phyloP scores from a whole-genome alignment of 1,139 yeast species.

The Taphrina flavorubra region DNA sequence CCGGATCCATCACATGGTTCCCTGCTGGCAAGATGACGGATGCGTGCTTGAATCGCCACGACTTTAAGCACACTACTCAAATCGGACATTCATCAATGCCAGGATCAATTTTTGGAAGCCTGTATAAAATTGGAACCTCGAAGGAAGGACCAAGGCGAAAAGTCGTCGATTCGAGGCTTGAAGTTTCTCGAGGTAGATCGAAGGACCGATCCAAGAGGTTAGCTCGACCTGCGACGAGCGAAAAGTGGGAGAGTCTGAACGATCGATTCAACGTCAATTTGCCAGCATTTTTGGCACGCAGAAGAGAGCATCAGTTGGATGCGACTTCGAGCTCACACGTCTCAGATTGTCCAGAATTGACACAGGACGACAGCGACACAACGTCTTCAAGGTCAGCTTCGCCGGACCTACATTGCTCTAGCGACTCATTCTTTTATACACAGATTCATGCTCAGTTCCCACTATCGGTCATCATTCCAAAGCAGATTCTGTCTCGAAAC shows the following conservation, averaged over 20 bases:
- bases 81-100: not conserved
- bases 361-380: constrained; percentile 7
- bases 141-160: not conserved
- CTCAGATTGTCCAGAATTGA: constrained; percentile 16
- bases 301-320: not conserved
- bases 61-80: not conserved
- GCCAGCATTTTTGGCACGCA: constrained; percentile 6
- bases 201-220: not conserved
- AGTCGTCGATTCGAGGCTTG: not conserved
- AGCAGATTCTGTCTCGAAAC: too few relatives aligned
- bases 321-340: not conserved
- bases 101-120: too few relatives aligned
- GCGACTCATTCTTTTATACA: too few relatives aligned
- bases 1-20: not conserved
- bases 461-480: too few relatives aligned
- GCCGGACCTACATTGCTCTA: not conserved
- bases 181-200: not conserved
- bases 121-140: too few relatives aligned
- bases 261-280: constrained; percentile 6
- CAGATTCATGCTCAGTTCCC: not conserved
- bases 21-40: not conserved
- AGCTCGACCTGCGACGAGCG: not conserved
- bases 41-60: not conserved
- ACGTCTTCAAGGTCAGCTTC: not conserved
- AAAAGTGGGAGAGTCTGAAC: not conserved